Base-by-base conservation (phyloP, 306 rosid species). In the Albizia julibrissin region DNA sequence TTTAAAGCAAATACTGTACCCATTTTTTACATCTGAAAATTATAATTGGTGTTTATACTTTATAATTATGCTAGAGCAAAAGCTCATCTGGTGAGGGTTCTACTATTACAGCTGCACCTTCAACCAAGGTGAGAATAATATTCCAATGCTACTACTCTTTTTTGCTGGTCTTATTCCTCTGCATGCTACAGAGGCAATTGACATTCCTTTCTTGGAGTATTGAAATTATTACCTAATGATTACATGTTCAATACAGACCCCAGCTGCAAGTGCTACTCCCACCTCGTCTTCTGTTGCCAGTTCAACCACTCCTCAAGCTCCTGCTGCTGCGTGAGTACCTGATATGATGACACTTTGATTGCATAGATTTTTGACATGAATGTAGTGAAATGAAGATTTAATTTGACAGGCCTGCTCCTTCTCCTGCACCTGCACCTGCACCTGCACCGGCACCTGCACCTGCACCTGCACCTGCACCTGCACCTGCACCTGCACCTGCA, bases 71-170 rank as follows among this genome's bases (percentile, higher is more conserved):
- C 46, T 50, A 92, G 94, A 85, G 75, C 72, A 92, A 90, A 86
- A 87, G 80, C 81, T 67, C 90, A 66, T 39, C 94, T 39, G 85
- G 87, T 59, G 92, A 86, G 43, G 89, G 87, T 80, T 89, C 97
- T 68, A 81, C 92, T 54, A n/a, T 87, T 52, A 80, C 89, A n/a
- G 74, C 86, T 83, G 88, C 87, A 2, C 78, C 88, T 80, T 82
- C 82, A 61, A 50, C 89, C 10, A 87, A 86, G 90, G 97, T 90
- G 87, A 82, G 87, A 37, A 21, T 50, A 54, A 47, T 84, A 12
- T 58, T 4, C 40, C 4, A 14, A 43, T 33, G 54, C 39, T 64
- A 64, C 42, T 72, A 1, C 47, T 26, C 66, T 81, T 33, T 18
- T 16, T 14, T 21, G 2, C 3, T 11, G 19, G 43, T 43, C 46